Percentiles rank a stretch among this genome's conserved stretches.
phyloP scores from a whole-genome alignment of 139 green algal species.

The Edaphochlamys debaryana region DNA sequence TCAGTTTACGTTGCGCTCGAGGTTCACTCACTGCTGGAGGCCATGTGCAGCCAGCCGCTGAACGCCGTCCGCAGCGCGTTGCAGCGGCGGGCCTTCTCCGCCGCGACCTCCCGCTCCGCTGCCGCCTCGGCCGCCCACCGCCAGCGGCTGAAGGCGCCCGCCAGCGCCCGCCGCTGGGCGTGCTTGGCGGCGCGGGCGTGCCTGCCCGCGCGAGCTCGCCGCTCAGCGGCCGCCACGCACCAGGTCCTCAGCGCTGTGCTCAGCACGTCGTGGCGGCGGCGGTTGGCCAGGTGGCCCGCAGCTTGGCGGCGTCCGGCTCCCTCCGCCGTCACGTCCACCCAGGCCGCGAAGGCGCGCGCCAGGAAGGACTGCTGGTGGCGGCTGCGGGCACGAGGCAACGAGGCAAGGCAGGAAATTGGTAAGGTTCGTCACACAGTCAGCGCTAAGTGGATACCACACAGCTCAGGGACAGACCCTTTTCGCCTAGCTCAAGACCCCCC shows the following conservation, averaged over 20 bases:
- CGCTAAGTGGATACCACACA: no score
- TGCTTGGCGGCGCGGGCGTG: not conserved
- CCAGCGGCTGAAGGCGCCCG: conserved; percentile 30
- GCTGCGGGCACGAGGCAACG: no score
- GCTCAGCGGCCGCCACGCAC: conserved; percentile 13
- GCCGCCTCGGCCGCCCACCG: conserved; percentile 16
- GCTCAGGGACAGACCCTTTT: no score
- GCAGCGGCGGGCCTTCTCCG: not conserved
- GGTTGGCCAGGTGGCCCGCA: not conserved
- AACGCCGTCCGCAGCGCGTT: conserved; percentile 23
- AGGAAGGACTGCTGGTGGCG: not conserved
- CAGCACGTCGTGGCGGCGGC: not conserved
- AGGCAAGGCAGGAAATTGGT: no score
- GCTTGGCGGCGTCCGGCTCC: not conserved
- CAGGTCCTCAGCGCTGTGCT: not conserved
- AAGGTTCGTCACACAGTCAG: no score
- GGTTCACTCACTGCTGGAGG: no score
- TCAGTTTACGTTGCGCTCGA: no score
- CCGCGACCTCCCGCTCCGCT: not conserved
- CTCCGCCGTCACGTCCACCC: no score
- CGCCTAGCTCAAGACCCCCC: not conserved
- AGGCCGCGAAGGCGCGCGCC: not conserved
- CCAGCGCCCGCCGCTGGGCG: not conserved
- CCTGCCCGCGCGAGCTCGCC: not conserved
- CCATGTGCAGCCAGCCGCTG: conserved; percentile 8